Evolutionary conservation across 441 rosid species (phyloP), one percentile per base, ranked within the genome.

Genomic region (Mallotus repandus): DNA sequence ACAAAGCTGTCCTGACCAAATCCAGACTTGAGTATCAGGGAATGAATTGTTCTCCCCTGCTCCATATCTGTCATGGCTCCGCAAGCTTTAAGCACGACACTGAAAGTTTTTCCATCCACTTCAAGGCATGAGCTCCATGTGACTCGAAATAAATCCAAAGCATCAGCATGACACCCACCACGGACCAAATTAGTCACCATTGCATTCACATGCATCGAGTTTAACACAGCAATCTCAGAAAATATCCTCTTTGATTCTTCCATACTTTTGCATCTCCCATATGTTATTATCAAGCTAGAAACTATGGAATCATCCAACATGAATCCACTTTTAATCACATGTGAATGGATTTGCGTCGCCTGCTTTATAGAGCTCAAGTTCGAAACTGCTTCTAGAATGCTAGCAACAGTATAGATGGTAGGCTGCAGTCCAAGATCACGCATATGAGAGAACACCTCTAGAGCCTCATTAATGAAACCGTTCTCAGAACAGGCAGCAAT

Each of bases 401-500:
- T 82, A 53, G 58, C 66, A n/a, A 84, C 21, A 2, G 85, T 82
- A 67, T 74, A 78, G 59, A 48, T 66, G 65, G 79, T 80, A 15
- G 81, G 78, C 69, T 68, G 70, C 13, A 78, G 12, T 25, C 50
- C 63, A 21, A 6, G 25, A 53, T 56, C 50, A 60, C 69, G 76
- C 83, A 82, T 80, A 7, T 58, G 63, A 63, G 75, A 80, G 74
- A 82, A 80, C 49, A 75, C 57, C 63, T 66, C 72, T 63, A 82
- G 49, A 69, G 82, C 80, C 64, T 70, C 77, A 66, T 49, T 49
- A 71, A 69, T 13, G 49, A 70, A 78, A 45, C 85, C 79, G 78
- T 73, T 81, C 57, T 71, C 81, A 64, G 70, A 78, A 80, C 75
- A 84, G 11, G 79, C 87, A 35, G 85, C 79, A 70, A 81, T 74